These are phyloP conservation scores for Nadsonia commutata DNA, from an alignment of 1,139 yeast species.

Conservation along the genomic window DNA sequence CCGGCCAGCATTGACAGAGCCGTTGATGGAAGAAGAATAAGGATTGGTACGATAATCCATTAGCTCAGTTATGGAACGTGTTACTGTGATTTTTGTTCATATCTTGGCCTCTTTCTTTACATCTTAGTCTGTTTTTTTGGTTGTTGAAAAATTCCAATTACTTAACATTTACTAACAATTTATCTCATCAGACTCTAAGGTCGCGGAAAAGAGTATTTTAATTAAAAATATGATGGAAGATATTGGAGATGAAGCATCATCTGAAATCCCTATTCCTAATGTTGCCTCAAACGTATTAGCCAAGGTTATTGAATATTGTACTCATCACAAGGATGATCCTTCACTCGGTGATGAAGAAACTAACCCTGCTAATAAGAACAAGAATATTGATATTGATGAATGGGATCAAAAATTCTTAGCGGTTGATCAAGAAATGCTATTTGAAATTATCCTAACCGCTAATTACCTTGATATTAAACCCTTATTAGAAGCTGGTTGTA, in stretches of 20 bases:
- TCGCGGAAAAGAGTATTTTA: conserved; percentile 79
- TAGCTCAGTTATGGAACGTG: too few relatives aligned
- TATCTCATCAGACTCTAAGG: conserved; percentile 70
- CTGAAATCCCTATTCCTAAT: conserved; percentile 86
- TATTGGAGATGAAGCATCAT: conserved; percentile 45
- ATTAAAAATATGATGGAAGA: conserved; percentile 79
- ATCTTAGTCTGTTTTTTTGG: too few relatives aligned
- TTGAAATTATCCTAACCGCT: conserved; percentile 91
- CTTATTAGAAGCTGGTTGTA: conserved; percentile 87
- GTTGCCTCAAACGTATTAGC: conserved; percentile 63
- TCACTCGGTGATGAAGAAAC: conserved; percentile 46
- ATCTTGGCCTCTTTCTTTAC: too few relatives aligned
- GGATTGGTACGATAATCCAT: too few relatives aligned
- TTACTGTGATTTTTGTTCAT: too few relatives aligned
- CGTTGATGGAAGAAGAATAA: too few relatives aligned
- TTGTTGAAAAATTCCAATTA: too few relatives aligned
- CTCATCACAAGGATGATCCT: conserved; percentile 73
- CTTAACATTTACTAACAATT: conserved; percentile 3
- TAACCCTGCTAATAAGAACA: conserved; percentile 33
- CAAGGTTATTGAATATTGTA: conserved; percentile 94
- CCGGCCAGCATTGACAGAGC: too few relatives aligned
- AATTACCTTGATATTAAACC: conserved; percentile 91
- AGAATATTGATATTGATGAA: conserved; percentile 32
- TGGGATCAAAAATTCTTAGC: conserved; percentile 95
- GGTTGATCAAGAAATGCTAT: conserved; percentile 97